Evolutionary conservation across 2,329 filamentous ascomycete genomes (phyloP).

Genomic region (Aspergillus hiratsukae): DNA sequence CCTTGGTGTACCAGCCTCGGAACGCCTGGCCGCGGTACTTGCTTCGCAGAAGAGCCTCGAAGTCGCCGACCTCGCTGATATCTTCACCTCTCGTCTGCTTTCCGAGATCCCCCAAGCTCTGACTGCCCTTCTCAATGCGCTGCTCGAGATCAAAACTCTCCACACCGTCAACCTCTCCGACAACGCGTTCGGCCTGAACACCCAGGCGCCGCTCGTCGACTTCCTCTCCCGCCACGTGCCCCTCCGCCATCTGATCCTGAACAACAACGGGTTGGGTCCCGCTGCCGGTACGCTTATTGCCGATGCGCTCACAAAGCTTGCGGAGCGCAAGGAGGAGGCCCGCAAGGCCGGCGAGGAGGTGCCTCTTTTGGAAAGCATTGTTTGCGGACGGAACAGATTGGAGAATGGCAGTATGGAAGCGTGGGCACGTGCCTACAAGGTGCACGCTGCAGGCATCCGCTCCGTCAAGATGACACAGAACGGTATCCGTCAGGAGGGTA

Average conservation of each 20-base stretch:
- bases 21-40: constrained; percentile 77
- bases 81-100: constrained; percentile 91
- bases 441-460: constrained; percentile 72
- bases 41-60: constrained; percentile 77
- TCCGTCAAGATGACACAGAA: constrained; percentile 98
- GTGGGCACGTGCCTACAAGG: constrained; percentile 82
- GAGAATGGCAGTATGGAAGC: constrained; percentile 96
- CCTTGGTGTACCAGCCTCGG: constrained; percentile 80
- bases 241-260: constrained; percentile 89
- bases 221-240: constrained; percentile 87
- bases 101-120: constrained; percentile 91
- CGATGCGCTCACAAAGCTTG: constrained; percentile 76
- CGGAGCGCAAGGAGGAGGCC: constrained; percentile 76
- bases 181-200: constrained; percentile 96
- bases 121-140: constrained; percentile 75
- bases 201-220: constrained; percentile 83
- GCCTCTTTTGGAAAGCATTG: constrained; percentile 86
- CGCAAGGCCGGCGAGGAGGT: constrained; percentile 59
- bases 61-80: constrained; percentile 86
- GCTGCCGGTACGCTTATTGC: constrained; percentile 85
- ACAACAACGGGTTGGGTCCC: constrained; percentile 96
- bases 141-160: constrained; percentile 79
- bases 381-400: constrained; percentile 91
- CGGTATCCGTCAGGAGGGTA: constrained; percentile 90
- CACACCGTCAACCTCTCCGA: constrained; percentile 94